phyloP scores from a whole-genome alignment of 2,329 filamentous ascomycete genomes.

The Capronia coronata region DNA sequence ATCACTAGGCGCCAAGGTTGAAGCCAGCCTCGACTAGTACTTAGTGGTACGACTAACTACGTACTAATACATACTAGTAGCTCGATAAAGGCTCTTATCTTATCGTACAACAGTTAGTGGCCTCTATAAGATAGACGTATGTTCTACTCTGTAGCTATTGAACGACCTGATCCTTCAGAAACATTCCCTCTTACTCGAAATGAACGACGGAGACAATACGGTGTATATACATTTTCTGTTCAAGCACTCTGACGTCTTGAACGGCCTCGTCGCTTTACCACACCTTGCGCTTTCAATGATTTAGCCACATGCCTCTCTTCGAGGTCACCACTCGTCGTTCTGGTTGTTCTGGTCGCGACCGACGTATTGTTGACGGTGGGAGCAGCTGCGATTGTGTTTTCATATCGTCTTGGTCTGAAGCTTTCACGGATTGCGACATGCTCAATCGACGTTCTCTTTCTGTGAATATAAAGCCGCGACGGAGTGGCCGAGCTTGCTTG shows the following conservation, averaged over 20 bases:
- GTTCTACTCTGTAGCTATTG: no score
- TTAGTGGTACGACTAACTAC: no score
- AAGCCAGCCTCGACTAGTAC: no score
- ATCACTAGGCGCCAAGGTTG: no score
- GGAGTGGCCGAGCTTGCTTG: slow-evolving; percentile 5
- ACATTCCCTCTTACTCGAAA: no score
- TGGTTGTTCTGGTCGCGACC: no score
- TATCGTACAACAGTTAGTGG: no score
- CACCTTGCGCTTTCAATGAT: slow-evolving; percentile 8
- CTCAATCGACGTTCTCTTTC: slow-evolving; percentile 1
- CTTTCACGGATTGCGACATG: background rate
- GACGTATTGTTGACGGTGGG: slow-evolving; percentile 1
- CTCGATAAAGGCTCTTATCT: no score
- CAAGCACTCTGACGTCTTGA: slow-evolving; percentile 9
- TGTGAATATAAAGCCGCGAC: slow-evolving; percentile 6
- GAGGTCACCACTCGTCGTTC: slow-evolving; percentile 1
- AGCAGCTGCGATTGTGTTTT: background rate
- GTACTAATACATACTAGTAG: no score
- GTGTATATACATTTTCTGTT: background rate
- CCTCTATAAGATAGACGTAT: no score
- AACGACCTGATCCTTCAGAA: no score
- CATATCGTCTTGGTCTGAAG: background rate
- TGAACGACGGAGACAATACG: no score
- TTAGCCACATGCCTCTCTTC: slow-evolving; percentile 5
- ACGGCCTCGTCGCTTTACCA: slow-evolving; percentile 5